phyloP scores from a whole-genome alignment of 257 asterid genomes.

The Leptodermis oblonga region DNA sequence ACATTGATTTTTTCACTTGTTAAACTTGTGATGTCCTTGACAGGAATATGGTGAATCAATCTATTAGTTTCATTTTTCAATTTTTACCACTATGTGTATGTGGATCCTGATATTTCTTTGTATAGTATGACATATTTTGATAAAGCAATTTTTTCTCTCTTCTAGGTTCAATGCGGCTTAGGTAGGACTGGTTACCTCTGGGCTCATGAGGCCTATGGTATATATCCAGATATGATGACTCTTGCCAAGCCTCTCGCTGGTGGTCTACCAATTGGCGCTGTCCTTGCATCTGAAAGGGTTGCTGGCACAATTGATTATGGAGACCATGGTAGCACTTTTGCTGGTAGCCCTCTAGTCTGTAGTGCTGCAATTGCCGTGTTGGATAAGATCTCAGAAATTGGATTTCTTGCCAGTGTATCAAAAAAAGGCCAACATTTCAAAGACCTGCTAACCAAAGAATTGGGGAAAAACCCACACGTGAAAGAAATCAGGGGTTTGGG shows the following conservation, averaged over 20 bases:
- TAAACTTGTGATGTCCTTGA: neutral
- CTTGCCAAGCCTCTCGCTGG: constrained; percentile 99
- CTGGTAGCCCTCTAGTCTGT: constrained; percentile 91
- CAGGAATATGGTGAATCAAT: neutral
- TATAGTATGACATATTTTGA: neutral
- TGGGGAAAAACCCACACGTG: constrained; percentile 64
- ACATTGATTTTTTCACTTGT: neutral
- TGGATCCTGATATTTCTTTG: neutral
- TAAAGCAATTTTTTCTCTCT: neutral
- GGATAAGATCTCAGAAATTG: constrained; percentile 64
- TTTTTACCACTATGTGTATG: neutral
- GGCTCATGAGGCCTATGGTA: constrained; percentile 75
- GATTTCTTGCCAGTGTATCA: constrained; percentile 53
- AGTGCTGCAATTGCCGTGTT: constrained; percentile 67
- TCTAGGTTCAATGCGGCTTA: constrained; percentile 89
- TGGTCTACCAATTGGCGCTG: constrained; percentile 95
- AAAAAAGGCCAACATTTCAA: constrained; percentile 69
- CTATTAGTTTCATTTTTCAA: neutral
- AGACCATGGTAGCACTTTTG: constrained; percentile 99
- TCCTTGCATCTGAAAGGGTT: constrained; percentile 59
- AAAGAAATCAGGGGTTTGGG: constrained; percentile 78
- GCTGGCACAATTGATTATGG: constrained; percentile 67
- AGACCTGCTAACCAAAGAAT: constrained; percentile 38
- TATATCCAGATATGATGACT: constrained; percentile 89
- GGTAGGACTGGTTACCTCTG: constrained; percentile 90